phyloP scores from a whole-genome alignment of 1,284 basidiomycete genomes.

The Rhodotorula mucilaginosa region DNA sequence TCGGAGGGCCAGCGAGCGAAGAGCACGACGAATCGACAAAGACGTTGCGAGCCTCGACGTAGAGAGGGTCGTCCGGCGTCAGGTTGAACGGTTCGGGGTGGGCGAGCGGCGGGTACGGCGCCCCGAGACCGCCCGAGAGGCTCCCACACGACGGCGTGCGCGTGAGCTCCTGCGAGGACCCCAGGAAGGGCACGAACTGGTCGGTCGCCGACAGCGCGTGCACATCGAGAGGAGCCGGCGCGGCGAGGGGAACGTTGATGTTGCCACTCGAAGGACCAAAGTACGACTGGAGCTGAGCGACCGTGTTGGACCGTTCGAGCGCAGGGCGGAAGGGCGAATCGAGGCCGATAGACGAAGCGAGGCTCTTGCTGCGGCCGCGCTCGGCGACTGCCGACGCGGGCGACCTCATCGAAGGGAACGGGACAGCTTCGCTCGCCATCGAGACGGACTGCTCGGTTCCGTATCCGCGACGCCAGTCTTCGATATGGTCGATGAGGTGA shows the following conservation, averaged over 20 bases:
- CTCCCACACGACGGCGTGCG: slow-evolving; percentile 45
- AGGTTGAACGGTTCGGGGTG: slow-evolving; percentile 32
- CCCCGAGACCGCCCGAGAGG: slow-evolving; percentile 59
- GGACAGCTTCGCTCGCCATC: not conserved
- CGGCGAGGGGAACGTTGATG: not conserved
- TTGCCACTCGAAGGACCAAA: slow-evolving; percentile 23
- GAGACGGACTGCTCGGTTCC: not conserved
- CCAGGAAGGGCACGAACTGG: slow-evolving; percentile 1
- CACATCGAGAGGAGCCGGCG: not conserved
- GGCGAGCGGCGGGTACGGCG: slow-evolving; percentile 52
- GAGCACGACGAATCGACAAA: slow-evolving; percentile 32
- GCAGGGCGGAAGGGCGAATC: slow-evolving; percentile 5
- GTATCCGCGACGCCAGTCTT: slow-evolving; percentile 14
- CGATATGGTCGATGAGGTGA: not conserved
- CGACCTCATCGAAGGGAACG: not conserved
- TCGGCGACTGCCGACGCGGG: not conserved
- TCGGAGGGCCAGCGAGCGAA: slow-evolving; percentile 14
- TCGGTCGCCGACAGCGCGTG: slow-evolving; percentile 9
- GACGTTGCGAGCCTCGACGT: slow-evolving; percentile 35
- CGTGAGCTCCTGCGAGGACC: slow-evolving; percentile 26
- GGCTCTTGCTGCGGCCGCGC: slow-evolving; percentile 29
- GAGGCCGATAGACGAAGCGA: slow-evolving; percentile 17
- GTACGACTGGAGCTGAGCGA: slow-evolving; percentile 34
- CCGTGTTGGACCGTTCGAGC: slow-evolving; percentile 23
- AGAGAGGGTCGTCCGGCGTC: slow-evolving; percentile 35